A percentile compares a stretch with the other conserved stretches of the same genome.
Evolutionary conservation across 371 early-diverging fungal genomes (phyloP).

Genomic region (Mucor irregularis): DNA sequence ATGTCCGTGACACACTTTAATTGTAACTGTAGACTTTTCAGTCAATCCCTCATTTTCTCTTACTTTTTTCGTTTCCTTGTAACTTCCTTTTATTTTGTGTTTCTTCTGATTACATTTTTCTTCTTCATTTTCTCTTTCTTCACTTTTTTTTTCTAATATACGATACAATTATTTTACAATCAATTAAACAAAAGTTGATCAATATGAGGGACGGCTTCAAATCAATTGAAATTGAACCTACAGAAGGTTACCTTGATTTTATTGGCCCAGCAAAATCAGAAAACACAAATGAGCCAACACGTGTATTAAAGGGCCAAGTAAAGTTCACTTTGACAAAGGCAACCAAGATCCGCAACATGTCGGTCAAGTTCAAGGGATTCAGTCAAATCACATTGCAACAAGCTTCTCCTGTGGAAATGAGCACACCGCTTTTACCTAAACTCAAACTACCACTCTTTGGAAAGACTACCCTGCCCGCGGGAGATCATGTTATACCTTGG

Average conservation of each 20-base stretch:
- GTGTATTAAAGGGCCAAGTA: slow-evolving; percentile 34
- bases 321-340: slow-evolving; percentile 26
- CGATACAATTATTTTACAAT: slow-evolving; percentile 4
- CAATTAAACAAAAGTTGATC: slow-evolving; percentile 11
- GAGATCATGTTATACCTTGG: slow-evolving; percentile 38
- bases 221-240: slow-evolving; percentile 41
- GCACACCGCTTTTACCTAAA: slow-evolving; percentile 31
- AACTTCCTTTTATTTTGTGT: too few relatives aligned
- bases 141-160: not conserved
- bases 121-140: slow-evolving; percentile 1
- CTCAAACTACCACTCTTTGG: slow-evolving; percentile 29
- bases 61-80: too few relatives aligned
- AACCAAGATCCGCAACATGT: slow-evolving; percentile 40
- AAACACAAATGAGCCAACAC: slow-evolving; percentile 12
- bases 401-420: slow-evolving; percentile 9
- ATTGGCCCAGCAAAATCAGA: slow-evolving; percentile 34
- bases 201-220: slow-evolving; percentile 44
- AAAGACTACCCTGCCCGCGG: slow-evolving; percentile 28
- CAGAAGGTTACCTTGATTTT: slow-evolving; percentile 36
- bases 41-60: not conserved
- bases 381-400: slow-evolving; percentile 17
- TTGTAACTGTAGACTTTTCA: not conserved
- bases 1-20: slow-evolving; percentile 5
- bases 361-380: slow-evolving; percentile 48
- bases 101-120: not conserved